Evolutionary conservation across 257 asterid species (phyloP).

Genomic region (Anisodus tanguticus): DNA sequence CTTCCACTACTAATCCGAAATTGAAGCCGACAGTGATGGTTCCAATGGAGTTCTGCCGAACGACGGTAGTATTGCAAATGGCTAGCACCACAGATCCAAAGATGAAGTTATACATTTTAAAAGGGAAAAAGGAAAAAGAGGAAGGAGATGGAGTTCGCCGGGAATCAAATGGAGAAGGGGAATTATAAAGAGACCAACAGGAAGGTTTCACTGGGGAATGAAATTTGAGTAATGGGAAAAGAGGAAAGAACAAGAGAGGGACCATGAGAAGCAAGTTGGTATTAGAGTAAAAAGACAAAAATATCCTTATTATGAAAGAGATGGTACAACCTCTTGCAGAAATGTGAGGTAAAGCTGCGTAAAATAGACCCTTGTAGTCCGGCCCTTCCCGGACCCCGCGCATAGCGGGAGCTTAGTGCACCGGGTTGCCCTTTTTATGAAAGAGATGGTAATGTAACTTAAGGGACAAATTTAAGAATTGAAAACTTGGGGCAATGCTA

Average conservation of each 20-base stretch:
- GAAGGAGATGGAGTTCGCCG: neutral
- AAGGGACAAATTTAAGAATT: too few species aligned
- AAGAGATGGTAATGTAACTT: neutral
- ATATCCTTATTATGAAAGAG: conserved; percentile 16
- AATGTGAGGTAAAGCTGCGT: too few species aligned
- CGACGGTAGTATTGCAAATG: neutral
- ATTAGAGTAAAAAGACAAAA: neutral
- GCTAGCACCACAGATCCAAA: conserved; percentile 3
- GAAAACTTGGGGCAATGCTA: too few species aligned
- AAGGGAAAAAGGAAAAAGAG: neutral
- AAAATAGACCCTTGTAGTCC: too few species aligned
- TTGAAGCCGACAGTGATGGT: neutral
- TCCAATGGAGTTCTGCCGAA: neutral
- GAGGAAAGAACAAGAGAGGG: neutral
- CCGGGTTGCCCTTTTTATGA: neutral
- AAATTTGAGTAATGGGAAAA: neutral
- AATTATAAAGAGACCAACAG: too few species aligned
- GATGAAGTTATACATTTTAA: neutral
- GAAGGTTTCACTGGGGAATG: too few species aligned
- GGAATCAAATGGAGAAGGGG: neutral
- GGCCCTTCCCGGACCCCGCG: too few species aligned
- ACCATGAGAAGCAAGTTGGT: conserved; percentile 1
- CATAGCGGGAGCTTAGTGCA: too few species aligned
- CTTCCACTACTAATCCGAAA: conserved; percentile 12
- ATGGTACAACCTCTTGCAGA: neutral